Base-by-base conservation (phyloP, 768 basidiomycete genomes). In the Podaxis carcinomalis region DNA sequence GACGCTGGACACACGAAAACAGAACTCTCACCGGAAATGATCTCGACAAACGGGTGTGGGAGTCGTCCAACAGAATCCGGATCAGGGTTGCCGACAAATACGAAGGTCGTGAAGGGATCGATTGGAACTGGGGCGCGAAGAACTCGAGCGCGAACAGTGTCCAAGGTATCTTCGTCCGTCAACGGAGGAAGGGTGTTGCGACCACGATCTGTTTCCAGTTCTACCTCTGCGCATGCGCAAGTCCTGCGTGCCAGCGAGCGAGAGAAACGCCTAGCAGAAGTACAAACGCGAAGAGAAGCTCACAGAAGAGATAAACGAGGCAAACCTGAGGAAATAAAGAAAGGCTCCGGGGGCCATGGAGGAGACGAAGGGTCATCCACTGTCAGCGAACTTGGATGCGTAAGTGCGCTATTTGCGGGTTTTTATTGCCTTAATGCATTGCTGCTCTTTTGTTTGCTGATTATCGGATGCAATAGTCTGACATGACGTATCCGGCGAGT, bases 171-270 rank as follows among this genome's bases (percentile, higher is more conserved):
- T 50, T 61, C 46, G 32, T 54, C 59, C 59, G 52, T 21, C 40
- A 60, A 49, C 16, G 51, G 40, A 21, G 51, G 51, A 55, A 61
- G 44, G 25, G 28, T 53, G 27, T 36, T 60, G 19, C 59, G 52
- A 3, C 32, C 44, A 37, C 28, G 53, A 49, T 54, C 59, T 47
- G 21, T 37, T 47, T 55, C 59, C 55, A 55, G 25, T 54, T 60
- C 59, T 23, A 44, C 27, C 36, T 49, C 52, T 39, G 11, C 46
- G 47, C 52, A 35, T 61, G 59, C 35, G 35, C 53, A 37, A 16
- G 53, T 55, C 23, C 37, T 61, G 36, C 52, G 52, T 61, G 59
- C 59, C 5, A 61, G 50, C 25, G 53, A 61, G 40, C 59, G 59
- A 55, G 59, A 44, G 51, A 61, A 44, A 39, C 52, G 59, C 7